A percentile compares a stretch with the other conserved stretches of the same genome.
Conservation (phyloP, 129 eudicot genomes). For the Lonicera japonica region DNA sequence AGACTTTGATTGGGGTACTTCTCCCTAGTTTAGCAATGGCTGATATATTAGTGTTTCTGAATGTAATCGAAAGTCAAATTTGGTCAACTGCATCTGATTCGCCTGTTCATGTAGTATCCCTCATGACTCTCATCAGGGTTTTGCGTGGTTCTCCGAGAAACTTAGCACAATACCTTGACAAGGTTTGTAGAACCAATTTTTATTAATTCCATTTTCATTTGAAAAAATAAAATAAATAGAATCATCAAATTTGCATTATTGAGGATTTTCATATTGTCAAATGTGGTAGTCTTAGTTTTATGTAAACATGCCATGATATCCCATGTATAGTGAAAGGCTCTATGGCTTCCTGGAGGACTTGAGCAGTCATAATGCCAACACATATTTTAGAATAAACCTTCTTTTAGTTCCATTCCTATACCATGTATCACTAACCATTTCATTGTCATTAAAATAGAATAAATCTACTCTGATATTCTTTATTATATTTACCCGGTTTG, state of each 20-base stretch:
- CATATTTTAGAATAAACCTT: neutral
- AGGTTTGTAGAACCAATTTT: constrained; percentile 47
- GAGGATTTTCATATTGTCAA: neutral
- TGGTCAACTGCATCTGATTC: constrained; percentile 99
- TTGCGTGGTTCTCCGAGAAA: constrained; percentile 90
- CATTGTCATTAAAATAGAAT: neutral
- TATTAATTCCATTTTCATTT: no score
- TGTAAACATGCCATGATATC: neutral
- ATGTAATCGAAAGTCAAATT: constrained; percentile 83
- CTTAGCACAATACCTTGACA: constrained; percentile 80
- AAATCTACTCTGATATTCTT: neutral
- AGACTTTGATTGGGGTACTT: constrained; percentile 63
- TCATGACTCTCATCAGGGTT: constrained; percentile 74
- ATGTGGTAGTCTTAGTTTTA: neutral
- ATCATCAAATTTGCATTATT: neutral
- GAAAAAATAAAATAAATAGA: no score
- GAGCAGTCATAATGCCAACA: neutral
- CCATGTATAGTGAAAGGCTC: neutral
- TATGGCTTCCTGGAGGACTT: neutral
- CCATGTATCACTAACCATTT: no score
- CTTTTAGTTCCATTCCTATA: no score
- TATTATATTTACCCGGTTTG: neutral
- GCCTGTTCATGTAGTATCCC: constrained; percentile 86
- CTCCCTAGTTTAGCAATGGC: constrained; percentile 97
- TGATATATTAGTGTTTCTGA: constrained; percentile 66